Evolutionary conservation across 305 asterid species (phyloP).

Genomic region (Fraxinus latifolia): DNA sequence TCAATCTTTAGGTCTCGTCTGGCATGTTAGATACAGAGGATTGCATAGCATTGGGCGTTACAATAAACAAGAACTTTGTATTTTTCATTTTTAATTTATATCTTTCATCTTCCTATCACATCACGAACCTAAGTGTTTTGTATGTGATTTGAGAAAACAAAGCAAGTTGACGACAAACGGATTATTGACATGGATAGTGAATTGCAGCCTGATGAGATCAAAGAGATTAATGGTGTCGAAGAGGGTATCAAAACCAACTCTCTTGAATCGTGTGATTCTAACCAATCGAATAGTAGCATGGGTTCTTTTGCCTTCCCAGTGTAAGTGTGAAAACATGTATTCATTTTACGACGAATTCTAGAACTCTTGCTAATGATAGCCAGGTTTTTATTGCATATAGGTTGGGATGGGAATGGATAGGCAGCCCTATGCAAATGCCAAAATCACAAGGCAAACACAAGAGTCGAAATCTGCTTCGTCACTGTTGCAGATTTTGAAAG

Average conservation of each 20-base stretch:
- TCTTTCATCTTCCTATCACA: not conserved
- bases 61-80: not conserved
- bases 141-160: not conserved
- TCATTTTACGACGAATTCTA: not conserved
- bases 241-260: conserved; percentile 36
- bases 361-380: not conserved
- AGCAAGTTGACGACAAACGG: conserved; percentile 33
- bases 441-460: conserved; percentile 37
- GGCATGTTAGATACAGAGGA: not conserved
- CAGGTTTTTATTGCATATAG: conserved; percentile 34
- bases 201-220: conserved; percentile 29
- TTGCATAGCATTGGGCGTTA: not conserved
- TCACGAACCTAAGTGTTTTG: not conserved
- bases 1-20: not conserved
- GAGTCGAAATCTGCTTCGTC: conserved; percentile 31
- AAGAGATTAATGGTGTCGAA: conserved; percentile 32
- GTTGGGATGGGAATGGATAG: conserved; percentile 68
- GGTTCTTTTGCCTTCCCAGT: conserved; percentile 59
- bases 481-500: conserved; percentile 60
- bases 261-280: conserved; percentile 45
- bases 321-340: conserved; percentile 34
- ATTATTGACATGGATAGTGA: conserved; percentile 18
- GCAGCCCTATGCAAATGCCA: conserved; percentile 89
- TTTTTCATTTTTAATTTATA: not conserved
- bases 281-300: conserved; percentile 44